These are phyloP conservation scores for Beauveria pseudobassiana DNA, from an alignment of 2,329 filamentous ascomycete species.

Conservation along the genomic window DNA sequence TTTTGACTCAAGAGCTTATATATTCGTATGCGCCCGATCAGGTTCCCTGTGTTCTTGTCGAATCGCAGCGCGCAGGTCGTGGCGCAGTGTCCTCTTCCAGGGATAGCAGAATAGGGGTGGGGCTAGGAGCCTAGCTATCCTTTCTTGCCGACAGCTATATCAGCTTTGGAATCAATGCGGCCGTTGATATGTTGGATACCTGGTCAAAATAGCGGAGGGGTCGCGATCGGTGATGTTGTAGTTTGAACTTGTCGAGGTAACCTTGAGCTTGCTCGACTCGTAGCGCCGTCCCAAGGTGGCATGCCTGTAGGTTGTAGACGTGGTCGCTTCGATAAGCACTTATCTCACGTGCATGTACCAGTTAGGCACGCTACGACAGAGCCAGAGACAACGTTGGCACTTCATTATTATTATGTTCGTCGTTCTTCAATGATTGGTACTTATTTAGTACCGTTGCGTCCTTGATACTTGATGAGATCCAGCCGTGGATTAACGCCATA, in stretches of 20 bases:
- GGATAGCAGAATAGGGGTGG: conserved; percentile 5
- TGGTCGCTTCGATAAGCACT: conserved; percentile 11
- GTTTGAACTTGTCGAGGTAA: background rate
- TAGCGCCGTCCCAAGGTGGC: background rate
- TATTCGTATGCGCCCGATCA: background rate
- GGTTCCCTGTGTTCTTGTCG: background rate
- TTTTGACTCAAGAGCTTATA: background rate
- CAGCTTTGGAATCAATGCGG: background rate
- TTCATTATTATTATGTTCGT: no score
- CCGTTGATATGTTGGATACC: background rate
- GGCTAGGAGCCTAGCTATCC: background rate
- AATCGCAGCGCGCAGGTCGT: background rate
- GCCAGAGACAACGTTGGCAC: background rate
- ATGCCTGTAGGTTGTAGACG: background rate
- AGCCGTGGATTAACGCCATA: no score
- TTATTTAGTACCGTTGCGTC: no score
- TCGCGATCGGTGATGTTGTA: background rate
- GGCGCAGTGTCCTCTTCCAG: background rate
- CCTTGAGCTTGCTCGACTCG: background rate
- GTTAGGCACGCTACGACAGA: background rate
- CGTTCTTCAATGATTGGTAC: no score
- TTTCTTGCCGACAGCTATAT: background rate
- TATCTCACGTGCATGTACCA: conserved; percentile 9
- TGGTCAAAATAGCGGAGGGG: background rate
- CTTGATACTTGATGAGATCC: no score